Conservation (phyloP, 805 yeast genomes). For the Lipomyces yamanashiensis region DNA sequence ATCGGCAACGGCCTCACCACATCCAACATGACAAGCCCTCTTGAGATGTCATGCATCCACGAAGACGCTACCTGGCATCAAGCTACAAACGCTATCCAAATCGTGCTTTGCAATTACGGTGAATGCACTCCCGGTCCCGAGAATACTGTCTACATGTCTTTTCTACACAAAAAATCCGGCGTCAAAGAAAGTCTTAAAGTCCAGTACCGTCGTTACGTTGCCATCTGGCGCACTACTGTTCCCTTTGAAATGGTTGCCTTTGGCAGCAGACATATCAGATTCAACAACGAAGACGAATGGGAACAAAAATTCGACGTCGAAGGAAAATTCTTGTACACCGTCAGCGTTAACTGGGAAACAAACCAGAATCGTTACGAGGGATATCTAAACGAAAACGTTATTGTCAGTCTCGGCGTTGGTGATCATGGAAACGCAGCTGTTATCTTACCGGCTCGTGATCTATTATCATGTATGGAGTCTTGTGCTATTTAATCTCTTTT, state of each 20-base stretch:
- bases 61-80: constrained; percentile 35
- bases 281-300: constrained; percentile 35
- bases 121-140: constrained; percentile 30
- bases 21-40: constrained; percentile 31
- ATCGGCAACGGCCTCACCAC: constrained; percentile 35
- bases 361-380: constrained; percentile 34
- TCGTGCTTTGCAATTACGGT: constrained; percentile 35
- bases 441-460: constrained; percentile 31
- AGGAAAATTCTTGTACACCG: constrained; percentile 35
- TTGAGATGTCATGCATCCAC: constrained; percentile 25
- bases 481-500: constrained; percentile 6
- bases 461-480: constrained; percentile 23
- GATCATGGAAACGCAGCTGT: constrained; percentile 36
- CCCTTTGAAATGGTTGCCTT: constrained; percentile 33
- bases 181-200: constrained; percentile 25
- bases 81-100: constrained; percentile 34
- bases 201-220: constrained; percentile 29
- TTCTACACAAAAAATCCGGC: constrained; percentile 27
- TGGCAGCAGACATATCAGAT: constrained; percentile 18
- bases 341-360: constrained; percentile 32
- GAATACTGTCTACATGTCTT: constrained; percentile 32
- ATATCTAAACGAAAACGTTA: constrained; percentile 32
- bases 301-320: constrained; percentile 33
- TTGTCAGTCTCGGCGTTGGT: constrained; percentile 32
- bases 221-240: constrained; percentile 29